phyloP scores from a whole-genome alignment of 768 basidiomycete genomes.

The Lepiota brunneoincarnata region DNA sequence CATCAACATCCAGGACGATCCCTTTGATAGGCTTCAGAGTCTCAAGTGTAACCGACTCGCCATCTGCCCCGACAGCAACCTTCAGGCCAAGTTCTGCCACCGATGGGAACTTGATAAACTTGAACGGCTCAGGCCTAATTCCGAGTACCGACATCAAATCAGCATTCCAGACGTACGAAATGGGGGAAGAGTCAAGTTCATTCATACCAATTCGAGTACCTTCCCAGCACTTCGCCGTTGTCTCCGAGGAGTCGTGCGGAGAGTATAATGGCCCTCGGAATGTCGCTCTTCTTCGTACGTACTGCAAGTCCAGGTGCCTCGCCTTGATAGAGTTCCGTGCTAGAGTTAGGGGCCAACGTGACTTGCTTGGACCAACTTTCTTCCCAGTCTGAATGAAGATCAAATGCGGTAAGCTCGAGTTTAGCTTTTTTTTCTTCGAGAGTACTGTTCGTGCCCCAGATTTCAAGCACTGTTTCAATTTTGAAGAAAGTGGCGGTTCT shows the following conservation, averaged over 20 bases:
- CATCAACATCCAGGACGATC: constrained; percentile 75
- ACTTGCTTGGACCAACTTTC: constrained; percentile 49
- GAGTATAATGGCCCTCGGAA: constrained; percentile 66
- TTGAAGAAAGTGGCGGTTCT: constrained; percentile 65
- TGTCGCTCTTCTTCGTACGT: constrained; percentile 62
- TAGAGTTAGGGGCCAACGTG: constrained; percentile 65
- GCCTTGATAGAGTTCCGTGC: constrained; percentile 81
- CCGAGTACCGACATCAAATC: not conserved
- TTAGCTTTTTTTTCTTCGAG: constrained; percentile 53
- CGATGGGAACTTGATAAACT: constrained; percentile 82
- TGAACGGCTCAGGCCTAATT: constrained; percentile 90
- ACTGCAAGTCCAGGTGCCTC: constrained; percentile 70
- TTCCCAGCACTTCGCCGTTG: constrained; percentile 54
- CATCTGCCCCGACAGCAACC: constrained; percentile 47
- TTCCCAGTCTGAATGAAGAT: constrained; percentile 62
- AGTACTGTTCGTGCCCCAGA: constrained; percentile 88
- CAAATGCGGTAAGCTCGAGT: constrained; percentile 65
- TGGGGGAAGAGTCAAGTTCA: not conserved
- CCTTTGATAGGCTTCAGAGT: constrained; percentile 80
- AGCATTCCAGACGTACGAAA: constrained; percentile 8
- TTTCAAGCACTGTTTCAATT: constrained; percentile 66
- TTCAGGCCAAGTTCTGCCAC: constrained; percentile 56
- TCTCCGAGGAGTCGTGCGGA: constrained; percentile 65
- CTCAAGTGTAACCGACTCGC: constrained; percentile 57
- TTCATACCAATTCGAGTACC: constrained; percentile 75